Evolutionary conservation across 306 rosid genomes (phyloP).

Genomic region (Trifolium repens): DNA sequence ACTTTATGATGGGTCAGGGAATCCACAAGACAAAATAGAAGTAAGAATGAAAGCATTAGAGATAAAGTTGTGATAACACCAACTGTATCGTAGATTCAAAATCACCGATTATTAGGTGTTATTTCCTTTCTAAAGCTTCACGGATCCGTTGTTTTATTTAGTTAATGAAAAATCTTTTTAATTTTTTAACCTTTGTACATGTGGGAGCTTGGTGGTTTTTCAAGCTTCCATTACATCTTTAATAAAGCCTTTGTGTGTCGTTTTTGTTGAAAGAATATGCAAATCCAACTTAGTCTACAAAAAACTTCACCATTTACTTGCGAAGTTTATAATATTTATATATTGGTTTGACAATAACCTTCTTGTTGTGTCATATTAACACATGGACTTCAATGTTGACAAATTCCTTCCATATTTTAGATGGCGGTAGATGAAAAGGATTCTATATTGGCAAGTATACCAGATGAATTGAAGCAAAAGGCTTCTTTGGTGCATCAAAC

Average conservation of each 20-base stretch:
- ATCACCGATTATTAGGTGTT: slow-evolving; percentile 14
- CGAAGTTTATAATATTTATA: background rate
- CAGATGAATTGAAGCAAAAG: slow-evolving; percentile 67
- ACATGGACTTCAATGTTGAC: slow-evolving; percentile 24
- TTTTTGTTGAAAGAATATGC: slow-evolving; percentile 3
- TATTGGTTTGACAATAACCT: slow-evolving; percentile 3
- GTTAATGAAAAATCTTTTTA: slow-evolving; percentile 7
- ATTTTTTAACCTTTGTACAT: background rate
- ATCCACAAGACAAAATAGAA: background rate
- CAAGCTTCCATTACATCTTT: slow-evolving; percentile 11
- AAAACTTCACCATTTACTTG: slow-evolving; percentile 4
- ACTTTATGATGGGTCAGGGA: background rate
- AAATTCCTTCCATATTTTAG: slow-evolving; percentile 48
- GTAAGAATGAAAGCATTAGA: background rate
- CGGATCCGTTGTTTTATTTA: background rate
- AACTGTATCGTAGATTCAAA: background rate
- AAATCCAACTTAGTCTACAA: slow-evolving; percentile 1
- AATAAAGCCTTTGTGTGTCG: slow-evolving; percentile 7
- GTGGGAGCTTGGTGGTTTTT: slow-evolving; percentile 3
- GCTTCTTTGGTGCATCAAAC: slow-evolving; percentile 69
- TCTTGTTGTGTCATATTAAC: background rate
- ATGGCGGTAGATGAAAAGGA: slow-evolving; percentile 78
- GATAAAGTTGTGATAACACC: background rate
- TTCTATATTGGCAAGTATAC: slow-evolving; percentile 75
- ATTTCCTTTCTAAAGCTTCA: background rate